Evolutionary conservation across 2,329 filamentous ascomycete species (phyloP).

Genomic region (Coniochaeta ligniaria): DNA sequence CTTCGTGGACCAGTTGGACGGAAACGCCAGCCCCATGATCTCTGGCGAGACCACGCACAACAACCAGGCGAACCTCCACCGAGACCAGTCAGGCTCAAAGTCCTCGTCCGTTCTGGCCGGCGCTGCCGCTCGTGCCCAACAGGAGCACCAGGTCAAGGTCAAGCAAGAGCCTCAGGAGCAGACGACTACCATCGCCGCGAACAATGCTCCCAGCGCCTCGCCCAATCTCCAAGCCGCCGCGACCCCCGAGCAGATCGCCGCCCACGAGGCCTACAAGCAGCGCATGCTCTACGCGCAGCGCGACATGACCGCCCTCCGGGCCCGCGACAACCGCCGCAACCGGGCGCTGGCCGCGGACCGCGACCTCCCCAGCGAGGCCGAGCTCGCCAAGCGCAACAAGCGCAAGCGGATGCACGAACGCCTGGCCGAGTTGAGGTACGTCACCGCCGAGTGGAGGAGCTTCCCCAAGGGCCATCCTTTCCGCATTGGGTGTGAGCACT

Average conservation of each 20-base stretch:
- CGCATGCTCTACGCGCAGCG: neutral
- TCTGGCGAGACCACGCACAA: neutral
- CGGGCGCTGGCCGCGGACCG: neutral
- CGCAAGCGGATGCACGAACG: neutral
- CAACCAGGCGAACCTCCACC: neutral
- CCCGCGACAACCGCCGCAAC: neutral
- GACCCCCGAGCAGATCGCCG: neutral
- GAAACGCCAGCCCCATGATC: neutral
- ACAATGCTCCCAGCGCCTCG: neutral
- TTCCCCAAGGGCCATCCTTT: neutral
- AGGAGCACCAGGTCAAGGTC: neutral
- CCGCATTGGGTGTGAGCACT: neutral
- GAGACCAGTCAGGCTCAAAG: neutral
- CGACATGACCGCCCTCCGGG: neutral
- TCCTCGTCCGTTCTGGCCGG: neutral
- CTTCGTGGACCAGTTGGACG: neutral
- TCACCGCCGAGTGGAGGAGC: neutral
- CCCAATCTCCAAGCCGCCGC: neutral
- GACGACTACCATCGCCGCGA: neutral
- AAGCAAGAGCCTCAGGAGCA: neutral
- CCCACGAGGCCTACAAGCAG: neutral
- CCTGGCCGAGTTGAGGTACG: neutral
- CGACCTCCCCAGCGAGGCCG: neutral
- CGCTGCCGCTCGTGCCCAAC: neutral
- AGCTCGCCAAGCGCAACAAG: neutral